phyloP scores from a whole-genome alignment of 2,329 filamentous ascomycete genomes.

The Aspergillus ochraceus region DNA sequence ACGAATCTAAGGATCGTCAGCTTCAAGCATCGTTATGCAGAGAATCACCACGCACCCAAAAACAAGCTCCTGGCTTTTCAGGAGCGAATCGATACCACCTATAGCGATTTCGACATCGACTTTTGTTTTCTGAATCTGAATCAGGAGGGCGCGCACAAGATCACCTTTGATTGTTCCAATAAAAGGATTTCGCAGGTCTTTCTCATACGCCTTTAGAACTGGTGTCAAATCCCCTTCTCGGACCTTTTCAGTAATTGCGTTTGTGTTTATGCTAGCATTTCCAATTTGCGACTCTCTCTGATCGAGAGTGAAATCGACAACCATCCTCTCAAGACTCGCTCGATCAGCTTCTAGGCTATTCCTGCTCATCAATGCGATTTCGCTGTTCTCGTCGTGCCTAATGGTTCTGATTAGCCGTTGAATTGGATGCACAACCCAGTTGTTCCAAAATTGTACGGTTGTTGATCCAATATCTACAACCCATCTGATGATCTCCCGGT shows the following conservation, averaged over 20 bases:
- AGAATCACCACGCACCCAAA: conserved; percentile 60
- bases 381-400: conserved; percentile 84
- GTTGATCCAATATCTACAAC: conserved; percentile 76
- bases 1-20: conserved; percentile 64
- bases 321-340: conserved; percentile 93
- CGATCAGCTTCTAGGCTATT: conserved; percentile 87
- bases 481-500: conserved; percentile 78
- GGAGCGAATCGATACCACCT: conserved; percentile 87
- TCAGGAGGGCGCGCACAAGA: conserved; percentile 83
- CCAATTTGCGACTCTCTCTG: conserved; percentile 61
- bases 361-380: conserved; percentile 95
- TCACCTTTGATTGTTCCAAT: conserved; percentile 81
- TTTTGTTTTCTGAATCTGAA: conserved; percentile 98
- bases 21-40: background rate
- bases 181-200: conserved; percentile 79
- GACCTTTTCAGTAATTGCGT: conserved; percentile 74
- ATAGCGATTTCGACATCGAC: conserved; percentile 96
- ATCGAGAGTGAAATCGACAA: conserved; percentile 89
- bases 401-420: conserved; percentile 87
- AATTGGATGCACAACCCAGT: conserved; percentile 89
- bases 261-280: conserved; percentile 60
- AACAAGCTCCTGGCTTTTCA: conserved; percentile 94
- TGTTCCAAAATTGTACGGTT: conserved; percentile 85
- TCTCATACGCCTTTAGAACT: conserved; percentile 86
- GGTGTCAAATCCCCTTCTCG: conserved; percentile 90